Conservation (phyloP, 345 rosid genomes). For the Erodium maritimum region DNA sequence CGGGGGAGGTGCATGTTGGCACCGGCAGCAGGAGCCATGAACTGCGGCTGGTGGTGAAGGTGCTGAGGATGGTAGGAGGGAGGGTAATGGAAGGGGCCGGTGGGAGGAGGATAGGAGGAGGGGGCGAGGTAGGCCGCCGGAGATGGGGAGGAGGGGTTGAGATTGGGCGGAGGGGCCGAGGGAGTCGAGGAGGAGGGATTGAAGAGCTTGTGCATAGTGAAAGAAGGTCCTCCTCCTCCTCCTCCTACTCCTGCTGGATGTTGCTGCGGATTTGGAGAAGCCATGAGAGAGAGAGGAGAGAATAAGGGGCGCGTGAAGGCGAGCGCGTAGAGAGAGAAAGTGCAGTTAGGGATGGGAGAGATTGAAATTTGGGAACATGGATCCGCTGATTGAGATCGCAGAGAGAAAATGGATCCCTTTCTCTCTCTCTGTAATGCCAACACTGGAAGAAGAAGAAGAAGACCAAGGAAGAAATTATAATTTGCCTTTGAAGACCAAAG, state of each 20-base stretch:
- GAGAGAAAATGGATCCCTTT: too few species aligned
- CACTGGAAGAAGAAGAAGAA: too few species aligned
- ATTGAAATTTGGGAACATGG: too few species aligned
- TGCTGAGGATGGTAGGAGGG: slow-evolving; percentile 18
- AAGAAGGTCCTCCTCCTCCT: slow-evolving; percentile 5
- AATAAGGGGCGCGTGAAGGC: too few species aligned
- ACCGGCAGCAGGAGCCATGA: background rate
- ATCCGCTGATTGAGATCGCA: slow-evolving; percentile 5
- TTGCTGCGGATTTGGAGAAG: slow-evolving; percentile 9
- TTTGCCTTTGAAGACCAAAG: too few species aligned
- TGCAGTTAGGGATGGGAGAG: too few species aligned
- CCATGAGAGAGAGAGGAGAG: too few species aligned
- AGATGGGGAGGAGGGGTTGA: background rate
- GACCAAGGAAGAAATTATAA: too few species aligned
- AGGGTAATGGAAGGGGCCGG: slow-evolving; percentile 21
- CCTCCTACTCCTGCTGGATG: slow-evolving; percentile 3
- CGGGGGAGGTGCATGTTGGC: slow-evolving; percentile 2
- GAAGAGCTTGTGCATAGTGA: slow-evolving; percentile 26
- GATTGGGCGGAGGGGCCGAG: too few species aligned
- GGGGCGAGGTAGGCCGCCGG: slow-evolving; percentile 15
- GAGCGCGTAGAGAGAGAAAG: too few species aligned
- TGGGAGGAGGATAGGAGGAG: slow-evolving; percentile 33
- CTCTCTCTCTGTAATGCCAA: too few species aligned
- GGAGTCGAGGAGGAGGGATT: slow-evolving; percentile 26
- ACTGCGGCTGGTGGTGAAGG: slow-evolving; percentile 18